These are phyloP conservation scores for Cercospora sp. DNA, from an alignment of 2,329 filamentous ascomycete genomes.

Conservation along the genomic window DNA sequence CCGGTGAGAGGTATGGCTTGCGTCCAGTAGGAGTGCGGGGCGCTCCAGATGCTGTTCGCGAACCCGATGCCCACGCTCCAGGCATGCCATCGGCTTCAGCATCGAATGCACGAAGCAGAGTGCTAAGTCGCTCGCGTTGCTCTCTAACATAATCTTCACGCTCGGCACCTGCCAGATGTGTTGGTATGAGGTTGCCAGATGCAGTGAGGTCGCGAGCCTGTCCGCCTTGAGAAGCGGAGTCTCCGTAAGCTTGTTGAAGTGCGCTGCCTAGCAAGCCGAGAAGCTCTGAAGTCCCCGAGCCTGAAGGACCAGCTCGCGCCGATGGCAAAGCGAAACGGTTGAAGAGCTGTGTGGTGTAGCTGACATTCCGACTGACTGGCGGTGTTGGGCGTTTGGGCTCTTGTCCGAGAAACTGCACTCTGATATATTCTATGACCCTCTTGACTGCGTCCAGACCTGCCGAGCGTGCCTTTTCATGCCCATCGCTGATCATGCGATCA, in stretches of 20 bases:
- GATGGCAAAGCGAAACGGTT: constrained; percentile 82
- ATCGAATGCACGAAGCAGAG: constrained; percentile 75
- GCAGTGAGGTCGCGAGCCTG: constrained; percentile 55
- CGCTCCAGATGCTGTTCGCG: constrained; percentile 27
- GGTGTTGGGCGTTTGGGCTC: constrained; percentile 58
- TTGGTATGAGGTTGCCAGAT: constrained; percentile 68
- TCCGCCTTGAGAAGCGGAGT: constrained; percentile 41
- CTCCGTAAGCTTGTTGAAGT: constrained; percentile 53
- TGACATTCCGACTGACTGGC: constrained; percentile 48
- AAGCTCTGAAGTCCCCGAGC: constrained; percentile 62
- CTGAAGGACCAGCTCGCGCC: constrained; percentile 55
- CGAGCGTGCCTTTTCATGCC: constrained; percentile 74
- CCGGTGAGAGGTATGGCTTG: constrained; percentile 33
- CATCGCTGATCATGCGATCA: constrained; percentile 80
- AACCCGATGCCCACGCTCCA: constrained; percentile 25
- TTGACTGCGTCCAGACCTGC: constrained; percentile 65
- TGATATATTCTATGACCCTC: constrained; percentile 56
- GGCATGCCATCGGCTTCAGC: constrained; percentile 64
- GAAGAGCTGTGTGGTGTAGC: constrained; percentile 78
- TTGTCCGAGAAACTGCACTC: constrained; percentile 76
- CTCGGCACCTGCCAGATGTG: constrained; percentile 67
- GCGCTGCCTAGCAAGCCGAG: constrained; percentile 76
- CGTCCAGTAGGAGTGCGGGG: constrained; percentile 31
- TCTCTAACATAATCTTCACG: constrained; percentile 71
- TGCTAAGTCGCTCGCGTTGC: constrained; percentile 74